Conservation (phyloP, 1,284 basidiomycete species). For the Porphyrellus sp. region DNA sequence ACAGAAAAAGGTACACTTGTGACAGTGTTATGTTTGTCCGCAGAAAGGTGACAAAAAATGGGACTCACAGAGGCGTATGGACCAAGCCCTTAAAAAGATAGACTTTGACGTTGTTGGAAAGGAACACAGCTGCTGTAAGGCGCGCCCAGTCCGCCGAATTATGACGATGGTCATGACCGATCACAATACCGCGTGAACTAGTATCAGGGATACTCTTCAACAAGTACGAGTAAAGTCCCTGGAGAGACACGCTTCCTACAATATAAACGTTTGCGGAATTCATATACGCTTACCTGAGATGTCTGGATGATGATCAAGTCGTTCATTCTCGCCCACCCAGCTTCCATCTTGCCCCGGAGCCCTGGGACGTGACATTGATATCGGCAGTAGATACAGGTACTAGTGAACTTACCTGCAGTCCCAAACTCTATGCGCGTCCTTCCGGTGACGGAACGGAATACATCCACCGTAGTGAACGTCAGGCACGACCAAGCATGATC, state of each 20-base stretch:
- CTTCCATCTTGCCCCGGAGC: slow-evolving; percentile 78
- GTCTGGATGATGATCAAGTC: slow-evolving; percentile 80
- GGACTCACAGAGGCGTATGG: slow-evolving; percentile 73
- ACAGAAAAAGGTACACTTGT: slow-evolving; percentile 75
- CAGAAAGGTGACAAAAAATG: neutral
- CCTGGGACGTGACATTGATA: slow-evolving; percentile 38
- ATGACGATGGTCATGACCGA: slow-evolving; percentile 80
- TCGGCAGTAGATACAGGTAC: neutral
- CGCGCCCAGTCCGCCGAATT: slow-evolving; percentile 75
- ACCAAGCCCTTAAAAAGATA: slow-evolving; percentile 69
- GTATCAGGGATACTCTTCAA: slow-evolving; percentile 52
- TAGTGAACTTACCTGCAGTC: slow-evolving; percentile 64
- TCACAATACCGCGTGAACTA: slow-evolving; percentile 61
- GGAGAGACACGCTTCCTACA: neutral
- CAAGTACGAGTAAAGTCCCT: slow-evolving; percentile 78
- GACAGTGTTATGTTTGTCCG: slow-evolving; percentile 2
- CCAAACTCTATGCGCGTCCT: slow-evolving; percentile 80
- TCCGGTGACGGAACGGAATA: neutral
- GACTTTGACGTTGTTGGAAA: slow-evolving; percentile 60
- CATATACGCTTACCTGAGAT: slow-evolving; percentile 55
- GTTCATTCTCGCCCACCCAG: slow-evolving; percentile 85
- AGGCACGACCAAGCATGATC: neutral
- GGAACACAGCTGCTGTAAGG: slow-evolving; percentile 69
- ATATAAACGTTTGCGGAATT: neutral
- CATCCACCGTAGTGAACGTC: neutral